Base-by-base conservation (phyloP, 1,284 basidiomycete species). In the Cutaneotrichosporon cutaneum region DNA sequence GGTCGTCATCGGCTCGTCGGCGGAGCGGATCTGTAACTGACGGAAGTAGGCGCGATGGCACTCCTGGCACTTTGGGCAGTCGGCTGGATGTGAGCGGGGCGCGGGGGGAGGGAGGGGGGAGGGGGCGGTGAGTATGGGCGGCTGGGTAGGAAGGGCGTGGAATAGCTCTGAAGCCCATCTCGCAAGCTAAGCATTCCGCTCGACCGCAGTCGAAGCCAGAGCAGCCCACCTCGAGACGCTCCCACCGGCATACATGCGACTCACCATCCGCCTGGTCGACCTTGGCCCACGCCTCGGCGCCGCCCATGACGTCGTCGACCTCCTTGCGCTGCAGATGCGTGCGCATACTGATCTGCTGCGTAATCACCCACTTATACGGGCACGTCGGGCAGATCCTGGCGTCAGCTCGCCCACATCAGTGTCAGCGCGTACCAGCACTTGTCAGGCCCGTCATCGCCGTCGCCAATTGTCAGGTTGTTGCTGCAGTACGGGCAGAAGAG, bases 1-100 rank as follows among this genome's bases (percentile, higher is more conserved):
- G 0, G 90, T 96, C 9, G 94, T 96, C 90, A 94, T 94, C 7
- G 94, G 94, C 75, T 96, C 94, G 77, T 96, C 94, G 0, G 95
- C 95, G 70, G 92, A 94, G 36, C 95, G 83, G 68, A 98, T 99
- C 78, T 99, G 95, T 21, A 98, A 82, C 81, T 97, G 94, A 78
- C 94, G 92, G 80, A 91, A 99, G 80, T 95, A 98, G 8, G 95
- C 93, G 27, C 61, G 61, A 18, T 88, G 83, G 44, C 86, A 85
- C 72, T 90, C 84, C 73, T 96, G 94, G 79, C 95, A 99, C 74
- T 94, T 94, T 16, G 89, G 88, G 77, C 94, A 99, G 51, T 63
- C 64, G 54, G 62, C 60, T 64, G 55, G 21, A 21, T 14, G 61
- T 54, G 35, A 60, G 44, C 48, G 18, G 26, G 39, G n/a, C 21